Conservation (phyloP, 2,329 filamentous ascomycete species). For the Aureobasidium sp. region DNA sequence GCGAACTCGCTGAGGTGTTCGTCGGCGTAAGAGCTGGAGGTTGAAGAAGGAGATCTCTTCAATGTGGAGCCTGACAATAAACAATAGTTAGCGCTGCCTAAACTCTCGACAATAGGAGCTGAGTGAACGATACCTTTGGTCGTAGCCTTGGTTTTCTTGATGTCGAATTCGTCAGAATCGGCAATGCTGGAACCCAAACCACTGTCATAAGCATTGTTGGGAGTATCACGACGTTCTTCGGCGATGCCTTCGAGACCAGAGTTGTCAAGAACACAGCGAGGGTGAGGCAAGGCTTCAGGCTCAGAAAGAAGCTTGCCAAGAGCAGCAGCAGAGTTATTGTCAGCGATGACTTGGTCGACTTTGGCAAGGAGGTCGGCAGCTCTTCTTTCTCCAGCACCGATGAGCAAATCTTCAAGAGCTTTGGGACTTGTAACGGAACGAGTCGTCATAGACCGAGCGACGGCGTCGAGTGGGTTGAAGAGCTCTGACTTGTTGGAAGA, state of each 20-base stretch:
- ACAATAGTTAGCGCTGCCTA: slow-evolving; percentile 6
- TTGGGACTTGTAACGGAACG: slow-evolving; percentile 42
- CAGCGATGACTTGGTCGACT: slow-evolving; percentile 35
- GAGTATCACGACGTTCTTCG: slow-evolving; percentile 40
- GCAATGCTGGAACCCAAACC: slow-evolving; percentile 75
- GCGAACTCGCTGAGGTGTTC: slow-evolving; percentile 60
- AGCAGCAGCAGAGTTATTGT: slow-evolving; percentile 27
- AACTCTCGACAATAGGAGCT: not conserved
- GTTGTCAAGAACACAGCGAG: slow-evolving; percentile 34
- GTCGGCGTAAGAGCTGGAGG: slow-evolving; percentile 32
- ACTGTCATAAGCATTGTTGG: slow-evolving; percentile 74
- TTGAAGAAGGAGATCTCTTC: not conserved
- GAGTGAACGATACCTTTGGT: slow-evolving; percentile 13
- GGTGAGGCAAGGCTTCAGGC: slow-evolving; percentile 41
- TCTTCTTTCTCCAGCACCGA: slow-evolving; percentile 36
- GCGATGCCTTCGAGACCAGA: slow-evolving; percentile 27
- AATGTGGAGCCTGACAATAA: slow-evolving; percentile 7
- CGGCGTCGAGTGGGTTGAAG: slow-evolving; percentile 26
- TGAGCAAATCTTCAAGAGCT: slow-evolving; percentile 39
- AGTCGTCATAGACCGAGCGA: slow-evolving; percentile 31
- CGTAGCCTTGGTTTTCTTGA: slow-evolving; percentile 3
- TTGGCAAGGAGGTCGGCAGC: slow-evolving; percentile 35
- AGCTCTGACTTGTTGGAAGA: slow-evolving; percentile 32
- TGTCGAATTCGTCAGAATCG: slow-evolving; percentile 24
- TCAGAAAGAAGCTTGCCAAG: slow-evolving; percentile 36